Base-by-base conservation (phyloP, 2,329 filamentous ascomycete species). In the Fusarium fracticaudum region DNA sequence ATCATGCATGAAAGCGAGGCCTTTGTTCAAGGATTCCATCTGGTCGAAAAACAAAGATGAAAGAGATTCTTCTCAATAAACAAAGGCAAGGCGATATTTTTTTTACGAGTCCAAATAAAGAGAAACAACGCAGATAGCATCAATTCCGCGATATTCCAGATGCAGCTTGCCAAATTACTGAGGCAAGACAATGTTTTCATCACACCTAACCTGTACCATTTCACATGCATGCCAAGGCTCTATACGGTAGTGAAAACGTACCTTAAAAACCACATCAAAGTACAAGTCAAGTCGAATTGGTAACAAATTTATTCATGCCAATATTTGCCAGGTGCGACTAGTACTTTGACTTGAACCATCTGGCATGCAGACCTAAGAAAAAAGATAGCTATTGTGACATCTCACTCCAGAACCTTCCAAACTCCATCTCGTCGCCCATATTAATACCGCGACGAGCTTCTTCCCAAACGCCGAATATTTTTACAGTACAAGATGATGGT, bases 401-500 rank as follows among this genome's bases (percentile, higher is more conserved):
- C 6, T 40, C 53, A 13, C 51, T 31, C 31, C 60, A 64, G 31
- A 59, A 74, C 33, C 50, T 20, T 29, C 40, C 40, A 48, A 75
- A 75, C 72, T 61, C 72, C 72, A 26, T 61, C 48, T 55, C 54
- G 65, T 75, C 48, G 24, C 55, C 38, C 40, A 26, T 18, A 24
- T n/a, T 22, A 20, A 31, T 37, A 29, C 33, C 26, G 13, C 31
- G 60, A 60, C 37, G 50, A 75, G 54, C 22, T 37, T 40, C 37
- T 51, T 40, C 45, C 60, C 29, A 66, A 77, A 79, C 75, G 77
- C 73, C 76, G 38, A 69, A 44, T 50, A 31, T 33, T 62, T 54
- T 48, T 66, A 73, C 72, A 50, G 48, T 73, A 70, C 63, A 75
- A 20, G 12, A 48, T 33, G 40, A 38, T 9, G 13, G n/a, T 29